Conservation (phyloP, 2,329 filamentous ascomycete genomes). For the Venturia effusa region DNA sequence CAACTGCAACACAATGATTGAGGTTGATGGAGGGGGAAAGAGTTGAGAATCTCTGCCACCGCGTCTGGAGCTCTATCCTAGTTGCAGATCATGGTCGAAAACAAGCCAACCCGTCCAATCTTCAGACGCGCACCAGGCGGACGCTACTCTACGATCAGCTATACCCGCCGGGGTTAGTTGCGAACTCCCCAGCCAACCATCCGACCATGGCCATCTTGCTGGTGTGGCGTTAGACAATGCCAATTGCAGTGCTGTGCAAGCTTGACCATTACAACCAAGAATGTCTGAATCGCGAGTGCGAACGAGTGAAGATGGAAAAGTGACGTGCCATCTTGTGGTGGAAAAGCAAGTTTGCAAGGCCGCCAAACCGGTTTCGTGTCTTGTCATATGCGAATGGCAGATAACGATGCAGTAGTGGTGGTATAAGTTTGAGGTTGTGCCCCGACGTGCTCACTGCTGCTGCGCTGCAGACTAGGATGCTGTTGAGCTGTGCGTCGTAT, state of each 20-base stretch:
- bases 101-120: background rate
- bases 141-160: background rate
- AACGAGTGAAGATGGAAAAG: too few species aligned
- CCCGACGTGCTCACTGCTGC: too few species aligned
- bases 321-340: background rate
- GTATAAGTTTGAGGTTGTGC: too few species aligned
- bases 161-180: background rate
- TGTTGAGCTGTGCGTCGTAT: background rate
- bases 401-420: background rate
- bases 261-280: too few species aligned
- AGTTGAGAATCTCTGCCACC: background rate
- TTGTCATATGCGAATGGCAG: background rate
- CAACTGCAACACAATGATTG: background rate
- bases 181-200: background rate
- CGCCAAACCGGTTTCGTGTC: background rate
- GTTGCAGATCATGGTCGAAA: conserved; percentile 2
- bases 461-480: background rate
- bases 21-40: background rate
- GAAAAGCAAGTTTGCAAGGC: background rate
- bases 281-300: background rate
- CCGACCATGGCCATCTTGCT: too few species aligned
- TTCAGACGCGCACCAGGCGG: background rate
- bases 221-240: background rate
- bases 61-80: background rate
- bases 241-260: background rate